A percentile compares a stretch with the other conserved stretches of the same genome.
Conservation (phyloP, 2,329 filamentous ascomycete genomes). For the Cytospora schulzeri region DNA sequence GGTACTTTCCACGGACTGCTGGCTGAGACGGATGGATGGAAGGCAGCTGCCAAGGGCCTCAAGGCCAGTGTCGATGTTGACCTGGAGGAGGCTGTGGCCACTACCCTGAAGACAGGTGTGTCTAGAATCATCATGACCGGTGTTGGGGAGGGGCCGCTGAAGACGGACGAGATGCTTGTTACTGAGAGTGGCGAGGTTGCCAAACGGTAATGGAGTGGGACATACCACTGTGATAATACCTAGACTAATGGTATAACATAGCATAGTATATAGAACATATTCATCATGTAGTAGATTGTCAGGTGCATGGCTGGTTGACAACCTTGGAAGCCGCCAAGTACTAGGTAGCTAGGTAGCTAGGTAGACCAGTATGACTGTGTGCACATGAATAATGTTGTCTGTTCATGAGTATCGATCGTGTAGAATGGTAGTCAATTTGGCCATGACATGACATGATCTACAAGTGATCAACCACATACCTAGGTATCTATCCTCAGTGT, state of each 20-base stretch:
- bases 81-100: slow-evolving; percentile 66
- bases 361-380: no score
- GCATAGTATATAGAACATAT: not conserved
- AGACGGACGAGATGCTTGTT: slow-evolving; percentile 76
- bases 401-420: no score
- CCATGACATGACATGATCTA: not conserved
- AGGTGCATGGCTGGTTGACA: no score
- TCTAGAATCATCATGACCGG: slow-evolving; percentile 87
- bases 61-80: slow-evolving; percentile 52
- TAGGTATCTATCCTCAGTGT: no score
- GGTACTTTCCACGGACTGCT: slow-evolving; percentile 76
- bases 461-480: not conserved
- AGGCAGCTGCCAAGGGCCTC: slow-evolving; percentile 56
- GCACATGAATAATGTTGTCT: no score
- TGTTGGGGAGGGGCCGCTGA: slow-evolving; percentile 86
- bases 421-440: not conserved
- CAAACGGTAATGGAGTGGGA: slow-evolving; percentile 33
- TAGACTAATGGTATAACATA: not conserved
- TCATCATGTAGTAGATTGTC: no score
- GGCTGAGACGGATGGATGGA: slow-evolving; percentile 69
- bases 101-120: slow-evolving; percentile 74
- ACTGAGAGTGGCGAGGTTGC: slow-evolving; percentile 62
- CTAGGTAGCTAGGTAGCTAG: no score
- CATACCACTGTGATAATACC: not conserved
- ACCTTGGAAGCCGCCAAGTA: no score